A percentile compares a stretch with the other conserved stretches of the same genome.
These are phyloP conservation scores for Gossypioides kirkii DNA, from an alignment of 345 rosid genomes.

Conservation along the genomic window DNA sequence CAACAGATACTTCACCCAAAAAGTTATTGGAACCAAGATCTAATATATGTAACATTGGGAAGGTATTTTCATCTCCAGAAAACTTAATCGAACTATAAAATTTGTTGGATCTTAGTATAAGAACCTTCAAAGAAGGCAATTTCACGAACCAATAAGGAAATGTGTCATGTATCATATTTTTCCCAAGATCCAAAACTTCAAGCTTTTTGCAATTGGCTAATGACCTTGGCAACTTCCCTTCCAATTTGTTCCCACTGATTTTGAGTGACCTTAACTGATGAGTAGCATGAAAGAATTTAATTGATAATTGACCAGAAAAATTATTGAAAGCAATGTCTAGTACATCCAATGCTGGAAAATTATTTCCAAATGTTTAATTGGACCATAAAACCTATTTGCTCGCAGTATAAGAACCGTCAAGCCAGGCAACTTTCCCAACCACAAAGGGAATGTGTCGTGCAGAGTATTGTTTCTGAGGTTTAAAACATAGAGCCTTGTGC, in stretches of 20 bases:
- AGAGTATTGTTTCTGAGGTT: neutral
- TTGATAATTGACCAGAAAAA: neutral
- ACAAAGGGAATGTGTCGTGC: neutral
- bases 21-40: neutral
- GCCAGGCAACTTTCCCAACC: neutral
- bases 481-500: neutral
- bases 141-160: neutral
- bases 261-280: neutral
- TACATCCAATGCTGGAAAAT: neutral
- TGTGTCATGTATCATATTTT: neutral
- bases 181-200: neutral
- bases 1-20: neutral
- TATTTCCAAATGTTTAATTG: neutral
- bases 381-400: neutral
- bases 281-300: neutral
- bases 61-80: neutral
- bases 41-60: neutral
- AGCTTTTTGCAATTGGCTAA: neutral
- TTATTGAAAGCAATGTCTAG: neutral
- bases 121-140: neutral
- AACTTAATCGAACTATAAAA: neutral
- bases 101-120: neutral
- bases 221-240: neutral
- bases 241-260: too few species aligned
- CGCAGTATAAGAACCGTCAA: neutral